Evolutionary conservation across 306 rosid species (phyloP), one percentile per base, ranked within the genome.

Genomic region (Echinosophora koreensis): DNA sequence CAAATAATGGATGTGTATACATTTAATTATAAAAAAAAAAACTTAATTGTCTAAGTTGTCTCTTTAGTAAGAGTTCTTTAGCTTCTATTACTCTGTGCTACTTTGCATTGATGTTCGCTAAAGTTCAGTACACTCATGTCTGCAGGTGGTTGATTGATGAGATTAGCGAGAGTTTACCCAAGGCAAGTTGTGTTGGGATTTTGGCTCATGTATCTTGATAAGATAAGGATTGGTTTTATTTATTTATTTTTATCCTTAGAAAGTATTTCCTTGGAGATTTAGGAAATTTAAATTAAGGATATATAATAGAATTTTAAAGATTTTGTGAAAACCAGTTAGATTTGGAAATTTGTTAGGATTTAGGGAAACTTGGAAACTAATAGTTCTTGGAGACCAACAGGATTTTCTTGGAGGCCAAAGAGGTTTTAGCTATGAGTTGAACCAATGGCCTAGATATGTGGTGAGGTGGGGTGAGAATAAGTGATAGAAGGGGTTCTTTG

Each of bases 141-240:
- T 75, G 73, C 85, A 95, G 98, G 84, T 95, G 98, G 98, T 79
- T 95, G 91, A 58, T 95, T 86, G 98, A 90, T 69, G 98, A 95
- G 85, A 88, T 95, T 15, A 76, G 71, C 57, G 98, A 95, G 79
- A 95, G 96, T 87, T 85, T 95, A 81, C 96, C 97, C 42, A 87
- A 92, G 93, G 97, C 73, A 87, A 87, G 91, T 71, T 81, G 51
- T 44, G 47, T 10, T 44, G 50, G 4, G 14, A 44, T 44, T 44
- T 44, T 44, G 50, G 14, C 50, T 44, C 50, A 10, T 44, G 50
- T 44, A 44, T 44, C 50, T 44, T 44, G 14, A 44, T 44, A 44
- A 44, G 50, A 44, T 11, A 44, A 44, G 14, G 50, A 44, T 44
- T 1, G 14, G 50, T 44, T 44, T 44, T 44, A 10, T 44, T 44